phyloP scores from a whole-genome alignment of 2,329 filamentous ascomycete genomes.

The Alternaria infectoria region DNA sequence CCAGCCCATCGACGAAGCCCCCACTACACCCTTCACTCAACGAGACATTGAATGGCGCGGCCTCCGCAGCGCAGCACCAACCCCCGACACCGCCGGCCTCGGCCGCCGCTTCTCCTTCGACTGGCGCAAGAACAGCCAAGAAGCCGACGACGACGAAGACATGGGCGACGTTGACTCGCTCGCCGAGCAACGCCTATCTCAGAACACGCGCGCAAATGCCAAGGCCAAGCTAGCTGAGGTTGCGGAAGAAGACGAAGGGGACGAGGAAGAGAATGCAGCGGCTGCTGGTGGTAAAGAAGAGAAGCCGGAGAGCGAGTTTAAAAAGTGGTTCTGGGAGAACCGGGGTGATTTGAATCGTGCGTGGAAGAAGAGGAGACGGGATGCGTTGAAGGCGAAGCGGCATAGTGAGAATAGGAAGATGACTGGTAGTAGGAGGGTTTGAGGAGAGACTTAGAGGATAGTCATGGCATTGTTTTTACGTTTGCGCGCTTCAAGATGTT shows the following conservation, averaged over 20 bases:
- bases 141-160: slow-evolving; percentile 56
- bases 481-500: background rate
- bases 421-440: slow-evolving; percentile 18
- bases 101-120: slow-evolving; percentile 66
- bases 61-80: slow-evolving; percentile 88
- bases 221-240: slow-evolving; percentile 22
- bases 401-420: slow-evolving; percentile 65
- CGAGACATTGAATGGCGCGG: slow-evolving; percentile 77
- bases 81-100: slow-evolving; percentile 87
- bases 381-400: slow-evolving; percentile 65
- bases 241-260: slow-evolving; percentile 37
- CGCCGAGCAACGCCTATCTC: slow-evolving; percentile 31
- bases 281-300: slow-evolving; percentile 24
- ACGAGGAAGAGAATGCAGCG: slow-evolving; percentile 13
- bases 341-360: slow-evolving; percentile 56
- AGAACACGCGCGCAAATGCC: slow-evolving; percentile 42
- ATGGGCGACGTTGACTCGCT: slow-evolving; percentile 21
- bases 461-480: background rate
- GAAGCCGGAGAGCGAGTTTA: slow-evolving; percentile 62
- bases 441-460: background rate
- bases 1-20: slow-evolving; percentile 48
- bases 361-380: slow-evolving; percentile 63
- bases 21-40: slow-evolving; percentile 83
- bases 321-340: slow-evolving; percentile 66
- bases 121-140: slow-evolving; percentile 48